Evolutionary conservation across 2,329 filamentous ascomycete species (phyloP).

Genomic region (Geoglossum cookeanum): DNA sequence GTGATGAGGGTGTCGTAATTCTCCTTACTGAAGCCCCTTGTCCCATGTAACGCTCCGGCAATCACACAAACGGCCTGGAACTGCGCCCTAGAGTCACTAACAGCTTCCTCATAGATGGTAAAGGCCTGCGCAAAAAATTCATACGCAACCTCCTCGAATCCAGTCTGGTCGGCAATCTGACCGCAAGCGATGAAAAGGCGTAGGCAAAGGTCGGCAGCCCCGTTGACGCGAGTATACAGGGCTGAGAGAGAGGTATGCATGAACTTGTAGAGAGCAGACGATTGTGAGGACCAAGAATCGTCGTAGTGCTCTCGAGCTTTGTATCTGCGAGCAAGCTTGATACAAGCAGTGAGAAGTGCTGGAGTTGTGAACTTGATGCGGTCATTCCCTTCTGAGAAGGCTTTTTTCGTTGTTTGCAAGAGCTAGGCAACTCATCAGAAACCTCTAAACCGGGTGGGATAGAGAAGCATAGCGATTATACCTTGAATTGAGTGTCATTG

Average conservation of each 20-base stretch:
- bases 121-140: slow-evolving; percentile 98
- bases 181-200: slow-evolving; percentile 83
- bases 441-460: background rate
- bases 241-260: slow-evolving; percentile 76
- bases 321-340: slow-evolving; percentile 75
- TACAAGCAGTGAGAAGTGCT: slow-evolving; percentile 69
- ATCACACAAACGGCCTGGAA: slow-evolving; percentile 97
- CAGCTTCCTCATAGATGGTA: slow-evolving; percentile 90
- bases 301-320: slow-evolving; percentile 81
- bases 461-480: slow-evolving; percentile 11
- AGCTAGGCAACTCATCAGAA: slow-evolving; percentile 28
- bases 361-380: slow-evolving; percentile 91
- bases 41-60: slow-evolving; percentile 72
- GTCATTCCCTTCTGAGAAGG: slow-evolving; percentile 81
- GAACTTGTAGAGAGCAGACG: slow-evolving; percentile 81
- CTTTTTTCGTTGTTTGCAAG: slow-evolving; percentile 69
- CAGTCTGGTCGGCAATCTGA: slow-evolving; percentile 77
- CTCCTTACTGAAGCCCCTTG: slow-evolving; percentile 80
- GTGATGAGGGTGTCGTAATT: slow-evolving; percentile 98
- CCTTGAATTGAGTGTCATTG: slow-evolving; percentile 85
- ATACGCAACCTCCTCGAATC: slow-evolving; percentile 90
- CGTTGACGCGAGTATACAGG: slow-evolving; percentile 72
- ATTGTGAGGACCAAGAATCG: slow-evolving; percentile 53
- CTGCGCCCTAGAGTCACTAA: slow-evolving; percentile 88
- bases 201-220: slow-evolving; percentile 70